phyloP scores from a whole-genome alignment of 805 yeast species.

The Candida succiphila region DNA sequence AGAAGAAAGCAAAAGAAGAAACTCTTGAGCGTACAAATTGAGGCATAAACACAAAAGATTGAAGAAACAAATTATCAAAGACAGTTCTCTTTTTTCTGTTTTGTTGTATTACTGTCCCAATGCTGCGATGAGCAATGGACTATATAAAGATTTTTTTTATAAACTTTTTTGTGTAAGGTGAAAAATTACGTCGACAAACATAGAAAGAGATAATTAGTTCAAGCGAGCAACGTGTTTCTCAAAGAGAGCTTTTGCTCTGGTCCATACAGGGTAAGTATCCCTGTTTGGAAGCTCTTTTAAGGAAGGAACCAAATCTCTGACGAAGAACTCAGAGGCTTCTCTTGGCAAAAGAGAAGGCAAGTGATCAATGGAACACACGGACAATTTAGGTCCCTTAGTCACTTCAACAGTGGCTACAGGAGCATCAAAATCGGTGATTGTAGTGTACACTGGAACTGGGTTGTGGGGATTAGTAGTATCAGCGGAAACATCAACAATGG shows the following conservation, averaged over 20 bases:
- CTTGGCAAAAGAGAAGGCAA: slow-evolving; percentile 93
- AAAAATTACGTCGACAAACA: too few species aligned
- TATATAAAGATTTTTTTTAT: too few species aligned
- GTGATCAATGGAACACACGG: slow-evolving; percentile 94
- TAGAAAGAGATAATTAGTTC: too few species aligned
- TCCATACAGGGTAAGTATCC: slow-evolving; percentile 83
- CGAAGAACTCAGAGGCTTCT: slow-evolving; percentile 90
- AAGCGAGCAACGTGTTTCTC: slow-evolving; percentile 79
- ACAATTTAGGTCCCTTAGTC: slow-evolving; percentile 71
- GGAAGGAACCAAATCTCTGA: slow-evolving; percentile 82
- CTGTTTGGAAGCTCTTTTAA: slow-evolving; percentile 78
- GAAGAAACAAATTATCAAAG: too few species aligned
- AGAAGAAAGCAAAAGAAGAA: slow-evolving; percentile 31
- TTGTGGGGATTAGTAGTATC: slow-evolving; percentile 98
- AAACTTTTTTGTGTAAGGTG: too few species aligned
- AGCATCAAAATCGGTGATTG: slow-evolving; percentile 82
- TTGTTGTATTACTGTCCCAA: not conserved
- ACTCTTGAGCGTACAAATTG: slow-evolving; percentile 39
- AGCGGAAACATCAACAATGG: slow-evolving; percentile 96
- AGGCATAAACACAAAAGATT: not conserved
- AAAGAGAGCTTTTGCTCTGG: slow-evolving; percentile 73
- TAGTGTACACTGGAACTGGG: slow-evolving; percentile 88
- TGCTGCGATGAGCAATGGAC: not conserved
- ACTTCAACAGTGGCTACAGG: slow-evolving; percentile 86
- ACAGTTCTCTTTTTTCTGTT: not conserved